Conservation (phyloP, 2,329 filamentous ascomycete genomes). For the Paramyrothecium sp. region DNA sequence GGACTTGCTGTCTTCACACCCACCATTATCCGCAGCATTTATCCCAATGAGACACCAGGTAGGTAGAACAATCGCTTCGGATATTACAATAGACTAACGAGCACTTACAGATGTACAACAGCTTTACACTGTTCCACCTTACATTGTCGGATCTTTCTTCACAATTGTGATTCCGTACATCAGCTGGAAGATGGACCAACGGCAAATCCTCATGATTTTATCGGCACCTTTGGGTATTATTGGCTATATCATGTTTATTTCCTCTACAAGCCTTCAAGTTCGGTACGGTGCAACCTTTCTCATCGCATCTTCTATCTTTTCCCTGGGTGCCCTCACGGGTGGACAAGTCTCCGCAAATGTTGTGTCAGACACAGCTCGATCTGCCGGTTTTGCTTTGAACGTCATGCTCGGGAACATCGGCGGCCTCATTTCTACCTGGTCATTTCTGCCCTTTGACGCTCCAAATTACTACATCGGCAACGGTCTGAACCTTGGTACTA, state of each 20-base stretch:
- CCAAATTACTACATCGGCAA: slow-evolving; percentile 71
- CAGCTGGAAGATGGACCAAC: slow-evolving; percentile 56
- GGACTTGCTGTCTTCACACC: slow-evolving; percentile 66
- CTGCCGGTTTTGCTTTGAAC: not conserved
- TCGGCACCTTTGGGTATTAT: slow-evolving; percentile 60
- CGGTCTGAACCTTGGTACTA: slow-evolving; percentile 39
- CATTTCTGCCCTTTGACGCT: slow-evolving; percentile 59
- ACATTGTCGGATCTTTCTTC: slow-evolving; percentile 64
- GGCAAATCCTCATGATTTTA: slow-evolving; percentile 59
- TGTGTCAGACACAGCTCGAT: slow-evolving; percentile 61
- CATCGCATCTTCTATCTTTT: slow-evolving; percentile 60
- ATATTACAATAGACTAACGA: not conserved
- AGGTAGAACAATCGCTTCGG: not conserved
- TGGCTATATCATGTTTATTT: slow-evolving; percentile 69
- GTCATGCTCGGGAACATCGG: not conserved
- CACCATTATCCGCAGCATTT: slow-evolving; percentile 43
- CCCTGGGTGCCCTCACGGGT: slow-evolving; percentile 62
- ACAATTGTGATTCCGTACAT: slow-evolving; percentile 57
- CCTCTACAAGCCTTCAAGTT: slow-evolving; percentile 43
- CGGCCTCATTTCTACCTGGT: slow-evolving; percentile 39
- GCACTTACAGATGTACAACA: slow-evolving; percentile 46
- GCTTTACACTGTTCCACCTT: slow-evolving; percentile 68
- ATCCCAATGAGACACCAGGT: slow-evolving; percentile 6
- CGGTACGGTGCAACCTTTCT: slow-evolving; percentile 70
- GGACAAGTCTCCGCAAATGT: slow-evolving; percentile 68